A percentile compares a stretch with the other conserved stretches of the same genome.
These are phyloP conservation scores for Calonectria montana DNA, from an alignment of 2,329 filamentous ascomycete species.

Conservation along the genomic window DNA sequence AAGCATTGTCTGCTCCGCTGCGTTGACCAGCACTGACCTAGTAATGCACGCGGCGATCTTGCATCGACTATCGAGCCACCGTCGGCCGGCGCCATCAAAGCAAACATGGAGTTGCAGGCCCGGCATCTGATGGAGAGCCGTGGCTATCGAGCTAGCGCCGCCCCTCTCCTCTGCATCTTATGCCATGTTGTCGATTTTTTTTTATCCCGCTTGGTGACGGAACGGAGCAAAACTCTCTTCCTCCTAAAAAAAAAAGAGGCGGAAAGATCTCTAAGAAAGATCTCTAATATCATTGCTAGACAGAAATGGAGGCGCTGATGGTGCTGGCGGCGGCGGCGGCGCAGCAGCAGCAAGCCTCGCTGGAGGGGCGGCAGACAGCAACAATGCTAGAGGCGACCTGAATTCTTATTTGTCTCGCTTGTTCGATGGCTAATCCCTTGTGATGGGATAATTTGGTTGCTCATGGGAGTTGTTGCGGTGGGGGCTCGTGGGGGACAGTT, in stretches of 20 bases:
- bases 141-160: background rate
- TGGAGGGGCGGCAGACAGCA: background rate
- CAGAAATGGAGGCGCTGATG: background rate
- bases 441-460: background rate
- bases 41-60: background rate
- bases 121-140: background rate
- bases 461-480: background rate
- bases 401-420: background rate
- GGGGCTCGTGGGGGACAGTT: background rate
- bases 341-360: background rate
- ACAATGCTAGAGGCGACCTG: background rate
- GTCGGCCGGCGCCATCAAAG: conserved; percentile 3
- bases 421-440: background rate
- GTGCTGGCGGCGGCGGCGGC: background rate
- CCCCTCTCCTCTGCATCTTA: background rate
- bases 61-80: conserved; percentile 3
- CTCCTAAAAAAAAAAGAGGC: background rate
- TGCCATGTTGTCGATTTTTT: background rate
- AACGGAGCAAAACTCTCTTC: too few relatives aligned
- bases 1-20: background rate
- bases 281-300: background rate
- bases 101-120: background rate
- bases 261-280: background rate
- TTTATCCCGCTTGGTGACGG: too few relatives aligned
- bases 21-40: background rate